Base-by-base conservation (phyloP, 768 basidiomycete genomes). In the Xerocomus potaroensis region DNA sequence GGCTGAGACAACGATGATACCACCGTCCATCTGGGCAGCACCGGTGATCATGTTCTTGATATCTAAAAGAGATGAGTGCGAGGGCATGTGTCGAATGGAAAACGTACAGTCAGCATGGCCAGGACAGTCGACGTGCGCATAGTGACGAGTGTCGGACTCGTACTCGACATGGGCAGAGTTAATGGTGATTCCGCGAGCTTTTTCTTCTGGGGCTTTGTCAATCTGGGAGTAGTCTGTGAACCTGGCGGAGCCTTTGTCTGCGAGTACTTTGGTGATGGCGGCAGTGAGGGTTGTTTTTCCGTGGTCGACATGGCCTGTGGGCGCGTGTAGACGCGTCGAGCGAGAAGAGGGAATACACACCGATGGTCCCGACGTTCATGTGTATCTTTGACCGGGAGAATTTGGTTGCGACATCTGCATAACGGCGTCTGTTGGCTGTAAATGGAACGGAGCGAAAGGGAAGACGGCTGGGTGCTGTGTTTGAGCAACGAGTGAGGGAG, bases 21-120 rank as follows among this genome's bases (percentile, higher is more conserved):
- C 88, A 54, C 90, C 90, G 58, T 98, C 94, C 86, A 98, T 95
- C 64, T 96, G 94, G 27, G 95, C 93, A 45, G 94, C 94, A 67
- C 94, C 94, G 39, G 95, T 97, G 62, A 98, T 97, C 93, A 96
- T 96, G 78, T 96, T 96, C 69, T 95, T 91, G 62, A 92, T 91
- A 70, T 91, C 90, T 91, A 53, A 12, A 21, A 30, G 32, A n/a
- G 1, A 30, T 58, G 39, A 64, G 51, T 15, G 31, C 30, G 7
- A 3, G 8, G 27, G 15, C 16, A 22, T 30, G 12, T n/a, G 29
- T 8, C 47, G 51, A 8, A 30, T 30, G 30, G 26, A 47, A 16
- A 22, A 66, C 85, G 61, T 46, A 90, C 91, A 95, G 75, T 95
- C 92, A 47, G 92, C 91, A 65, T 95, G 92, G 63, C 91, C 91